Percentiles rank a stretch among this genome's conserved stretches.
Evolutionary conservation across 2,329 filamentous ascomycete genomes (phyloP).

Genomic region (Aureobasidium subglaciale): DNA sequence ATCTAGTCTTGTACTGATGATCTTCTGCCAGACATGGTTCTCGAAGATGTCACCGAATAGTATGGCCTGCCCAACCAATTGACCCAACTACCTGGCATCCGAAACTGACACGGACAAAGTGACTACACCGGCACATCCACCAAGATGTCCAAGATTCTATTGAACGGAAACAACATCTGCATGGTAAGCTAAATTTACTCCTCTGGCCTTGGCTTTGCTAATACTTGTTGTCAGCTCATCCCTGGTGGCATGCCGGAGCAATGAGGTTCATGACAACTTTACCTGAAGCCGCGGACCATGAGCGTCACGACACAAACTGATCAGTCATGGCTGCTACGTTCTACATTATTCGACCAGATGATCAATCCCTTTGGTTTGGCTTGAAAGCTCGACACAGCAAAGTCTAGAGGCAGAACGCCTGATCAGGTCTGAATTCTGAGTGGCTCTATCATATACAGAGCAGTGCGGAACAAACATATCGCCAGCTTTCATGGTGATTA

Average conservation of each 20-base stretch:
- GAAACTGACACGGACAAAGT: constrained; percentile 40
- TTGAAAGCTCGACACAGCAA: background rate
- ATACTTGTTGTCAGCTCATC: constrained; percentile 18
- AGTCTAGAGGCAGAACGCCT: background rate
- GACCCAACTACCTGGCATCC: background rate
- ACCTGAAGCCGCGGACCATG: background rate
- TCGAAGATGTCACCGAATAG: constrained; percentile 92
- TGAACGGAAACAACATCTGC: constrained; percentile 99
- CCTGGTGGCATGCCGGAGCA: constrained; percentile 24
- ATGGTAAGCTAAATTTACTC: constrained; percentile 59
- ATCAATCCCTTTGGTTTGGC: background rate
- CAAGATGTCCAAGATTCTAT: constrained; percentile 85
- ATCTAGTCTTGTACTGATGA: background rate
- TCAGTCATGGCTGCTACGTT: background rate
- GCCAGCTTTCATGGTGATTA: background rate
- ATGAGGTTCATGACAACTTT: constrained; percentile 6
- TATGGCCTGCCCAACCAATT: constrained; percentile 56
- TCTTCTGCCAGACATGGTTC: constrained; percentile 72
- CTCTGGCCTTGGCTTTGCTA: background rate
- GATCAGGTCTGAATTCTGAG: background rate
- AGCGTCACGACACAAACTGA: background rate
- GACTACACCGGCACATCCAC: constrained; percentile 84
- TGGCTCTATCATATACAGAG: background rate
- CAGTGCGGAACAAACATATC: background rate
- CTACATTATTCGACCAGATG: background rate